Evolutionary conservation across 2,329 filamentous ascomycete genomes (phyloP).

Genomic region (Xylariaceae sp.): DNA sequence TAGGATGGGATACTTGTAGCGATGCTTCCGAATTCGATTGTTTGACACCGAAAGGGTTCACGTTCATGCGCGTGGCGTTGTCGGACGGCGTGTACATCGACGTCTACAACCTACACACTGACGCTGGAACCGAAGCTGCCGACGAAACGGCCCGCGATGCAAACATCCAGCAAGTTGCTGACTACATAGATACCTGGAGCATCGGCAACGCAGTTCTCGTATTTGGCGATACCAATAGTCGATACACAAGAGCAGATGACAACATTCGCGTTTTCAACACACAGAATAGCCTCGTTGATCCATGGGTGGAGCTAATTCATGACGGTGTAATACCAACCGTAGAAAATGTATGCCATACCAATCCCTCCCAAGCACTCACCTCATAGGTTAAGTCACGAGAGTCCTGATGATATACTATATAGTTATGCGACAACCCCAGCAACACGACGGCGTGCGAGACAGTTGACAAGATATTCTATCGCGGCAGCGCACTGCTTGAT

Average conservation of each 20-base stretch:
- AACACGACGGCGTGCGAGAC: constrained; percentile 57
- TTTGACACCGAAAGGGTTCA: constrained; percentile 68
- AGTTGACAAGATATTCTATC: constrained; percentile 66
- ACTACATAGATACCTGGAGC: constrained; percentile 55
- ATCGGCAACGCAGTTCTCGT: constrained; percentile 61
- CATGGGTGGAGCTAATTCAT: constrained; percentile 57
- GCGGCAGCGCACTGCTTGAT: constrained; percentile 44
- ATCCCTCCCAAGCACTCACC: too few relatives aligned
- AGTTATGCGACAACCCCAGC: constrained; percentile 58
- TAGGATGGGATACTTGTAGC: constrained; percentile 60
- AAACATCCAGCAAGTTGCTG: constrained; percentile 59
- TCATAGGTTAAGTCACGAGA: too few relatives aligned
- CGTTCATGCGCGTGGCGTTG: constrained; percentile 59
- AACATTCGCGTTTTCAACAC: constrained; percentile 49
- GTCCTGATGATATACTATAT: background rate
- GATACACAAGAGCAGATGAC: constrained; percentile 58
- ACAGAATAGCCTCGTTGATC: constrained; percentile 53
- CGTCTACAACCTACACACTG: constrained; percentile 65
- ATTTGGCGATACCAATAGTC: constrained; percentile 64
- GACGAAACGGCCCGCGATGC: constrained; percentile 56
- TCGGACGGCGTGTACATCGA: constrained; percentile 56
- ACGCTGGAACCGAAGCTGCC: constrained; percentile 55
- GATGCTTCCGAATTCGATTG: constrained; percentile 57
- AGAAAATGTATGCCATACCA: constrained; percentile 22
- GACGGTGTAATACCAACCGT: constrained; percentile 44